Evolutionary conservation across 2,329 filamentous ascomycete species (phyloP).

Genomic region (Ceratocystis variospora): DNA sequence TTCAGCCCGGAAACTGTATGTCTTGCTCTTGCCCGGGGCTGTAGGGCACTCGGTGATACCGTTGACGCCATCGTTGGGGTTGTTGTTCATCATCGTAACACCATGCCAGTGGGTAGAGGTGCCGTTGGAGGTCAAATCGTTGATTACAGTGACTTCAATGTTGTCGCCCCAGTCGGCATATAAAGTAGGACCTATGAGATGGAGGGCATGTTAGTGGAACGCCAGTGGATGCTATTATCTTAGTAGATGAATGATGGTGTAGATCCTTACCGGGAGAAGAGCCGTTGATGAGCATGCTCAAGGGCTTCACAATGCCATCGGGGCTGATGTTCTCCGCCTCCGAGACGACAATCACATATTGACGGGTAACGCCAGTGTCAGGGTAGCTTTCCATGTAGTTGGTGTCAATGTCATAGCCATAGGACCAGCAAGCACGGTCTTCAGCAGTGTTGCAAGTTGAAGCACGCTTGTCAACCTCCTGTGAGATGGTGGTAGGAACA

Average conservation of each 20-base stretch:
- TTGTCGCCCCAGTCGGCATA: conserved; percentile 35
- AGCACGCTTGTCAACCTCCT: conserved; percentile 23
- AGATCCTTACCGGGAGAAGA: conserved; percentile 20
- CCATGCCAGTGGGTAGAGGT: conserved; percentile 40
- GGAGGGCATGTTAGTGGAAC: conserved; percentile 5
- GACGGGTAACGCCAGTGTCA: conserved; percentile 22
- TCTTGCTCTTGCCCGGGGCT: conserved; percentile 26
- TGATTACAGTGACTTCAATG: conserved; percentile 48
- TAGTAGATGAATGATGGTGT: neutral
- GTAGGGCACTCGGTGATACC: conserved; percentile 32
- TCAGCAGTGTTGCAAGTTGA: conserved; percentile 21
- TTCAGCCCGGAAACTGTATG: conserved; percentile 28
- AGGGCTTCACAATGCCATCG: conserved; percentile 21
- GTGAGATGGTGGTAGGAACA: conserved; percentile 8
- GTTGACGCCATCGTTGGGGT: conserved; percentile 35
- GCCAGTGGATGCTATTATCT: neutral
- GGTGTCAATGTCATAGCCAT: conserved; percentile 25
- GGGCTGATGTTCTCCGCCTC: conserved; percentile 18
- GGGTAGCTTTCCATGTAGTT: conserved; percentile 26
- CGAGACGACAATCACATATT: conserved; percentile 20
- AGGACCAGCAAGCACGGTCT: conserved; percentile 22
- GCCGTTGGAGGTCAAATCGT: conserved; percentile 40
- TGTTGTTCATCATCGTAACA: conserved; percentile 31
- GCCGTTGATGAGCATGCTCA: conserved; percentile 23
- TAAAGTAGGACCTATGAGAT: conserved; percentile 17